Percentiles rank a stretch among this genome's conserved stretches.
Evolutionary conservation across 345 rosid genomes (phyloP).

Genomic region (Eucalyptus brandiana): DNA sequence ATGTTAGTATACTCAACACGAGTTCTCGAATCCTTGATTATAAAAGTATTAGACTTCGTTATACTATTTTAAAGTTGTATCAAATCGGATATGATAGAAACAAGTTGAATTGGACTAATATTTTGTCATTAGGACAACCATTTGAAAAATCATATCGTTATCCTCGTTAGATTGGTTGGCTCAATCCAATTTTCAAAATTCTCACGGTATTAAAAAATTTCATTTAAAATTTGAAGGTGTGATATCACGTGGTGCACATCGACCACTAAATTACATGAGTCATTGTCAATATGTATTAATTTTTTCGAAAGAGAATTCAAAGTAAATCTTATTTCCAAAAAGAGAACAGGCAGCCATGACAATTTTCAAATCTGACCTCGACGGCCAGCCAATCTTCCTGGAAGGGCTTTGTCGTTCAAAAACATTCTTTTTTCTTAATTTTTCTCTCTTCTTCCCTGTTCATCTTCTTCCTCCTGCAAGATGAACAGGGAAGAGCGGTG

Average conservation of each 20-base stretch:
- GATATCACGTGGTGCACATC: neutral
- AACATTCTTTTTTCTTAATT: neutral
- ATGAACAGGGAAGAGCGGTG: neutral
- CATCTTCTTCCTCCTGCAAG: neutral
- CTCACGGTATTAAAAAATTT: fast-evolving
- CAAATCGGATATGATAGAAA: neutral
- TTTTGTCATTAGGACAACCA: neutral
- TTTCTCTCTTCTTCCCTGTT: neutral
- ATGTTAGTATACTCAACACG: neutral
- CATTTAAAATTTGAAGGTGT: neutral
- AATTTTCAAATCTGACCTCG: neutral
- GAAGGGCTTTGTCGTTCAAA: neutral
- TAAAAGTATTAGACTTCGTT: neutral
- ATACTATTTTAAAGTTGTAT: neutral
- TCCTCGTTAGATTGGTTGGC: neutral
- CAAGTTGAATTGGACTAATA: neutral
- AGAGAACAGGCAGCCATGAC: neutral
- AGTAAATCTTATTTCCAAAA: neutral
- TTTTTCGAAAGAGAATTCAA: neutral
- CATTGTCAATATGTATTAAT: neutral
- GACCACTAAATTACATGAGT: neutral
- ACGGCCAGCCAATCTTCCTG: neutral
- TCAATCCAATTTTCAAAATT: neutral
- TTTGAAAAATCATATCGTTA: neutral
- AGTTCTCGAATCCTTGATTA: neutral